A percentile compares a stretch with the other conserved stretches of the same genome.
phyloP scores from a whole-genome alignment of 495 filamentous ascomycete genomes.

The Penicillium antarcticum region DNA sequence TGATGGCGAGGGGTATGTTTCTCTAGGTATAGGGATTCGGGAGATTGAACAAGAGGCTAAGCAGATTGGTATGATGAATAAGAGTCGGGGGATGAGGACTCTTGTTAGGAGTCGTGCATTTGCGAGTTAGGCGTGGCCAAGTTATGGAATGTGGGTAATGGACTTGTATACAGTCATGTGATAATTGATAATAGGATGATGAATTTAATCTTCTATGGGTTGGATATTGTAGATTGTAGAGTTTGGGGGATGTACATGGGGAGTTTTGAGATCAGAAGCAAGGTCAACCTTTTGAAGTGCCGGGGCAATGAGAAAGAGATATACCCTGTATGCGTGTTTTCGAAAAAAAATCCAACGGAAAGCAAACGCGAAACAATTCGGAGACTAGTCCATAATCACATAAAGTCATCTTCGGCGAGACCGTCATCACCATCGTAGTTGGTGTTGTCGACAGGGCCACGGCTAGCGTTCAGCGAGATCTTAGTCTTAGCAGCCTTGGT shows the following conservation, averaged over 20 bases:
- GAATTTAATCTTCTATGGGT: slow-evolving; percentile 10
- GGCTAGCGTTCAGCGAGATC: slow-evolving; percentile 67
- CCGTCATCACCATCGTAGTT: slow-evolving; percentile 79
- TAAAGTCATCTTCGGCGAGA: slow-evolving; percentile 69
- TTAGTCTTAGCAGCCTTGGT: slow-evolving; percentile 93
- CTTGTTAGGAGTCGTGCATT: slow-evolving; percentile 3
- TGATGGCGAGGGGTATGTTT: slow-evolving; percentile 22
- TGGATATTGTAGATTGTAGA: not conserved
- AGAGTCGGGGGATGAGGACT: slow-evolving; percentile 7
- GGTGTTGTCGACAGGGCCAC: slow-evolving; percentile 67
- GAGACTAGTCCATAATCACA: slow-evolving; percentile 46
- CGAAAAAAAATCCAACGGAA: slow-evolving; percentile 11
- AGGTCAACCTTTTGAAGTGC: not conserved
- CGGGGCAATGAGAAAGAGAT: not conserved
- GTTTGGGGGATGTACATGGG: slow-evolving; percentile 11
- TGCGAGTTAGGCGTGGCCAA: not conserved
- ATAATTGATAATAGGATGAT: slow-evolving; percentile 6
- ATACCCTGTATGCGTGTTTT: slow-evolving; percentile 12
- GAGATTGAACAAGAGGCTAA: slow-evolving; percentile 23
- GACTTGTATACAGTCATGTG: not conserved
- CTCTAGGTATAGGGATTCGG: slow-evolving; percentile 8
- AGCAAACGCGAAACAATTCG: slow-evolving; percentile 6
- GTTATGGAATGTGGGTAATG: not conserved
- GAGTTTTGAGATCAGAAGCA: not conserved
- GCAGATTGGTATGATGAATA: slow-evolving; percentile 13